A percentile compares a stretch with the other conserved stretches of the same genome.
Conservation (phyloP, 176 grass and related monocot species). For the Pontederia crassipes region DNA sequence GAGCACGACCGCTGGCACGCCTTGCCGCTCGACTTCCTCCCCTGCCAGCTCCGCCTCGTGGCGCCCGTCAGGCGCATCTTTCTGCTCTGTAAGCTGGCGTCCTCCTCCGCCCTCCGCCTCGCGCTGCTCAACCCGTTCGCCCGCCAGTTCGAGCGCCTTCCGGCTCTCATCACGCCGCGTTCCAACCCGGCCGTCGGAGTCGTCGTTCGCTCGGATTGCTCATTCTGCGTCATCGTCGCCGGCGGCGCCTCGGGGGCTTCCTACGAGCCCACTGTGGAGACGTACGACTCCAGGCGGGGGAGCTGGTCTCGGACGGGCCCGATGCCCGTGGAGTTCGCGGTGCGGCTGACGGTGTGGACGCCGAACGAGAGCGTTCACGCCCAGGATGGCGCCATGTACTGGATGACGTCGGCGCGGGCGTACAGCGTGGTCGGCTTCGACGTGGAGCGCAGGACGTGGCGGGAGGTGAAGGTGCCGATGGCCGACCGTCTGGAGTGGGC, state of each 20-base stretch:
- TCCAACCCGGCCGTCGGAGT: constrained; percentile 34
- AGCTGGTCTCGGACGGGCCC: constrained; percentile 17
- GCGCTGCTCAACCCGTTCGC: neutral
- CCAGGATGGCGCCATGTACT: constrained; percentile 19
- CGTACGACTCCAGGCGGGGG: constrained; percentile 21
- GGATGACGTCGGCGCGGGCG: constrained; percentile 40
- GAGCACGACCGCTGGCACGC: constrained; percentile 16
- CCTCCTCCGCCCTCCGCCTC: constrained; percentile 20
- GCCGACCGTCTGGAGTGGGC: constrained; percentile 30
- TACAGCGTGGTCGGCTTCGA: constrained; percentile 37
- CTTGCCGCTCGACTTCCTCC: constrained; percentile 13
- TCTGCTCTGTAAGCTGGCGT: constrained; percentile 24
- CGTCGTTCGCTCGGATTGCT: constrained; percentile 1
- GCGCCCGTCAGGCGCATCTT: constrained; percentile 4
- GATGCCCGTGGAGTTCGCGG: constrained; percentile 34
- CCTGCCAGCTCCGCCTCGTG: constrained; percentile 21
- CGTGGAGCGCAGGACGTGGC: constrained; percentile 26
- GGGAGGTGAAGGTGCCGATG: constrained; percentile 37
- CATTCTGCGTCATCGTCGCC: constrained; percentile 27
- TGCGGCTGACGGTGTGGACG: constrained; percentile 43
- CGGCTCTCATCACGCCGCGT: constrained; percentile 16
- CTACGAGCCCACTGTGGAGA: constrained; percentile 29
- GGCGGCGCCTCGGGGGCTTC: constrained; percentile 21
- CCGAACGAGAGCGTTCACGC: constrained; percentile 35
- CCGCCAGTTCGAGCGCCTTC: constrained; percentile 17